Evolutionary conservation across 129 eudicot genomes (phyloP), one percentile per base, ranked within the genome.

Genomic region (Logfia minima): DNA sequence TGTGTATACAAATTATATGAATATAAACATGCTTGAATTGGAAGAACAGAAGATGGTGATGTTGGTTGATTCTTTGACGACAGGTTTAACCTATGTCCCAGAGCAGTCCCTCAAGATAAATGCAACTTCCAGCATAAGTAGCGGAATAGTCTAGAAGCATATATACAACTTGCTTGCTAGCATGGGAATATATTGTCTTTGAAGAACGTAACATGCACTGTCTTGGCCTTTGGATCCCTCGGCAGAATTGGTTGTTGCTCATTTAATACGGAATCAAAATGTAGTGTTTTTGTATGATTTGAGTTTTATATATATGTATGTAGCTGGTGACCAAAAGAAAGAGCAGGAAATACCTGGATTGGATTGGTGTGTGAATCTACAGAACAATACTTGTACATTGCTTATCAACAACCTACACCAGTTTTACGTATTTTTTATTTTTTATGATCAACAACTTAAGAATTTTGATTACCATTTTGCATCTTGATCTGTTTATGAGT

Each of bases 51-150:
- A 19, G 52, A 62, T 28, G 63, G 53, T 79, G 29, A 41, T 37
- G 3, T 64, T 64, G 78, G 19, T 65, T 64, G 35, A 73, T 65
- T 64, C 16, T 80, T 61, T 55, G 68, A 66, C 56, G n/a, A 68
- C 88, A 93, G 98, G 98, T 77, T 70, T 81, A 26, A 88, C 85
- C 43, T 93, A 90, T 61, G 69, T 93, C 55, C 97, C 98, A 3
- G 98, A 90, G 84, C 88, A 88, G 70, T 87, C 98, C 18, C 76
- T 93, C 56, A 90, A 93, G 96, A 90, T 93, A 81, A 83, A 93
- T 81, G 96, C 98, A 77, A 93, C 96, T 56, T 90, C 97, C 67
- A 90, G 97, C 87, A 72, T 93, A 66, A 84, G 90, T 52, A 82
- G 91, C 9, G 97, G 90, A 35, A 84, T 88, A 31, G 26, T 84